Conservation (phyloP, 768 basidiomycete species). For the Mycena capillaripes region DNA sequence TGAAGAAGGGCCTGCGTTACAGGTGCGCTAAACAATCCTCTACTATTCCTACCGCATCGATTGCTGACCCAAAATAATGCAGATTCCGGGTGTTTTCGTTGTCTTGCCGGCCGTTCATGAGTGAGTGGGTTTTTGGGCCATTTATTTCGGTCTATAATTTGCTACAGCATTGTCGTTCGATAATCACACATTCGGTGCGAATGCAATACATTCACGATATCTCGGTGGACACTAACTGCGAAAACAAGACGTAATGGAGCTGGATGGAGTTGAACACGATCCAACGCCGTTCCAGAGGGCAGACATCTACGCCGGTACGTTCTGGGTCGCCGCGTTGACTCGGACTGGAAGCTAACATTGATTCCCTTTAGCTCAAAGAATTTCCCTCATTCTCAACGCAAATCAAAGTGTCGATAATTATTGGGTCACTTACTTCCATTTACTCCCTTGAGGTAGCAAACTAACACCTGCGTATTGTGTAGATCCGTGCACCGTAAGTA, state of each 20-base stretch:
- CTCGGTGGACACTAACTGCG: not conserved
- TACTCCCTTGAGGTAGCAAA: not conserved
- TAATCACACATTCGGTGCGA: conserved; percentile 50
- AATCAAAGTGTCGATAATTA: conserved; percentile 60
- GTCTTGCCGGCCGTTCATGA: conserved; percentile 60
- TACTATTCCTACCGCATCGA: not conserved
- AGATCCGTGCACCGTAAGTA: conserved; percentile 47
- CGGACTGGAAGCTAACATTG: not conserved
- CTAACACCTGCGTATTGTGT: not conserved
- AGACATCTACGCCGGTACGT: conserved; percentile 56
- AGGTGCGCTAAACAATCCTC: conserved; percentile 44
- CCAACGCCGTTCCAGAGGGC: conserved; percentile 55
- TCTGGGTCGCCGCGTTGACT: not conserved
- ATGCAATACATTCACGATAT: not conserved
- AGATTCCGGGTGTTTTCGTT: conserved; percentile 63
- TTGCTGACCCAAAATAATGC: not conserved
- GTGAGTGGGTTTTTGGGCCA: no score
- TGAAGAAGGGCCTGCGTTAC: conserved; percentile 57
- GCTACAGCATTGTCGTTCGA: conserved; percentile 54
- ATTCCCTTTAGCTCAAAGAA: conserved; percentile 47
- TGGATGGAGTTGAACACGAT: conserved; percentile 57
- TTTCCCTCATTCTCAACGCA: conserved; percentile 54
- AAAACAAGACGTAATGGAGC: conserved; percentile 47
- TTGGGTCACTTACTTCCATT: conserved; percentile 41
- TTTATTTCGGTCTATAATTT: no score